These are phyloP conservation scores for Candida incommunis DNA, from an alignment of 805 yeast genomes.

Conservation along the genomic window DNA sequence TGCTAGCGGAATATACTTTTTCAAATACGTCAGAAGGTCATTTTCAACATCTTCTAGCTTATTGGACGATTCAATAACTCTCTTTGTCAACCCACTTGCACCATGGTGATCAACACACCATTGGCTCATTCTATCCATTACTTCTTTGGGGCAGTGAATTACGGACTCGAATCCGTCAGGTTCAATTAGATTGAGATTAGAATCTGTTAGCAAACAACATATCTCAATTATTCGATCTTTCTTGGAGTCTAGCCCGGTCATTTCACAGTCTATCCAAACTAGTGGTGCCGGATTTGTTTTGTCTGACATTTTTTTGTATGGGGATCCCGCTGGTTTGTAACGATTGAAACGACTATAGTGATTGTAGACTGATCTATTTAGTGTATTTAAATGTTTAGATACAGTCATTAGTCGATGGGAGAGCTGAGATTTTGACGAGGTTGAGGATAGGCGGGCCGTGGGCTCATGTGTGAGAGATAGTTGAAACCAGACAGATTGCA, in stretches of 20 bases:
- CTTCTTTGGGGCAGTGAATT: conserved; percentile 47
- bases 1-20: conserved; percentile 35
- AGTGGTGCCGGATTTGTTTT: conserved; percentile 19
- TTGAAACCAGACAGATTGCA: too few relatives aligned
- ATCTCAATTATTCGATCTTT: conserved; percentile 84
- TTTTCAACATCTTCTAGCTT: conserved; percentile 46
- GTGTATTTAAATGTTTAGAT: too few relatives aligned
- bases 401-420: too few relatives aligned
- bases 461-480: too few relatives aligned
- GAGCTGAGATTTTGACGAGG: too few relatives aligned
- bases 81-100: conserved; percentile 55
- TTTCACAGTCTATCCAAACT: conserved; percentile 97
- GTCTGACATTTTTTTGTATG: too few relatives aligned
- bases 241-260: conserved; percentile 84
- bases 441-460: too few relatives aligned
- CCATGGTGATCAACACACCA: conserved; percentile 87
- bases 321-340: too few relatives aligned
- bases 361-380: too few relatives aligned
- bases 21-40: conserved; percentile 50
- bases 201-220: conserved; percentile 83
- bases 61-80: conserved; percentile 42
- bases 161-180: conserved; percentile 64
- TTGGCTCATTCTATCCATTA: conserved; percentile 61
- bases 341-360: too few relatives aligned
- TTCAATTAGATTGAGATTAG: conserved; percentile 56